Base-by-base conservation (phyloP, 805 yeast species). In the Suhomyces sp. region DNA sequence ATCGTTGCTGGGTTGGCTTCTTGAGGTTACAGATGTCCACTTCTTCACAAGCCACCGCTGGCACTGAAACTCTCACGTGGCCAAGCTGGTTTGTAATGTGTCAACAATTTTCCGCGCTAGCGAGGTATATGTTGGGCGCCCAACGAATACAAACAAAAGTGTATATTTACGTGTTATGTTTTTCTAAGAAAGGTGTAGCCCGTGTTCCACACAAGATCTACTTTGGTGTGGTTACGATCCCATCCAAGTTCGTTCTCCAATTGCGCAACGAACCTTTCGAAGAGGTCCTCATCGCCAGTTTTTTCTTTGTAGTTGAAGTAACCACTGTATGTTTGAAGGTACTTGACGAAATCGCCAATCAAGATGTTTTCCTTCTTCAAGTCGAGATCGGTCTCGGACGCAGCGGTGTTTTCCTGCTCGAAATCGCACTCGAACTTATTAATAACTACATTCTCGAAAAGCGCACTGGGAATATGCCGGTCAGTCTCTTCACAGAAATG, bases 271-370 rank as follows among this genome's bases (percentile, higher is more conserved):
- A 66, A 53, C 48, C 70, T 70, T 17, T 75, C 68, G 12, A 77
- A 66, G 42, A 73, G 69, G 1, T 66, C 59, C 5, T 71, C 72
- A 44, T 63, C 63, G 0, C 73, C 71, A 6, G 78, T 71, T 1
- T 63, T 68, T 17, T 70, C 69, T 47, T 70, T 68, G 80, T 83
- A 87, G 42, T 71, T 73, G 67, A 85, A 89, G 64, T 79, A 82
- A 1, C 88, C 79, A 61, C 94, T 86, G 79, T 85, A 86, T 0
- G 96, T 88, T n/a, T 73, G 68, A 23, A 86, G 62, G 64, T 89
- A 88, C 17, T 74, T 66, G 3, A 73, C 65, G 57, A 78, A 83
- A 5, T 74, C 82, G 4, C 59, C 65, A 35, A 90, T 54, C 0
- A 82, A 69, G 38, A 78, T 67, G 13, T 70, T 63, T 51, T 70